These are phyloP conservation scores for Emmonsiellopsis sp. DNA, from an alignment of 2,329 filamentous ascomycete species.

Conservation along the genomic window DNA sequence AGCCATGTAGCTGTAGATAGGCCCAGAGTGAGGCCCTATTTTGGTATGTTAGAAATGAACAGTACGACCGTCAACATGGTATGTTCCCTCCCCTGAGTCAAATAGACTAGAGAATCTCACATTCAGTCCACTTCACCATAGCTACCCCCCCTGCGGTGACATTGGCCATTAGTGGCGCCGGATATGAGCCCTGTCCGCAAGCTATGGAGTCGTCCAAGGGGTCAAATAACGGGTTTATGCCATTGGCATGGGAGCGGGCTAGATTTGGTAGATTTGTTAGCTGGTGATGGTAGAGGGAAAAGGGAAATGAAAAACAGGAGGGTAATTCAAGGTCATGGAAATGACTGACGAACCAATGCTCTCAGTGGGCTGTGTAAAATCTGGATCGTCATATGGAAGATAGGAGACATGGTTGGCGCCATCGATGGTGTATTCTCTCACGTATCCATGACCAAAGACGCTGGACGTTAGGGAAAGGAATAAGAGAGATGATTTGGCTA, in stretches of 20 bases:
- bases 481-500: not conserved
- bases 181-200: not conserved
- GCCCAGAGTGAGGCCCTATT: not conserved
- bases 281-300: not conserved
- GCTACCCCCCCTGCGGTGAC: not conserved
- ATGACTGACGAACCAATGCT: not conserved
- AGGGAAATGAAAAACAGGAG: not conserved
- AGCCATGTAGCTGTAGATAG: constrained; percentile 1
- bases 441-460: not conserved
- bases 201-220: not conserved
- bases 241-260: not conserved
- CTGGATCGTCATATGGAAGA: not conserved
- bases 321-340: not conserved
- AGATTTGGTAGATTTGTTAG: not conserved
- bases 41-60: too few species aligned
- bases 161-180: not conserved
- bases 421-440: not conserved
- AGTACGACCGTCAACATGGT: too few species aligned
- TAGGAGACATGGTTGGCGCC: not conserved
- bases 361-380: not conserved
- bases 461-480: not conserved
- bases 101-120: not conserved
- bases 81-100: too few species aligned
- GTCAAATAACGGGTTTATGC: not conserved
- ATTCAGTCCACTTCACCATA: not conserved